Evolutionary conservation across 2,329 filamentous ascomycete genomes (phyloP).

Genomic region (Zasmidium citrigriseum): DNA sequence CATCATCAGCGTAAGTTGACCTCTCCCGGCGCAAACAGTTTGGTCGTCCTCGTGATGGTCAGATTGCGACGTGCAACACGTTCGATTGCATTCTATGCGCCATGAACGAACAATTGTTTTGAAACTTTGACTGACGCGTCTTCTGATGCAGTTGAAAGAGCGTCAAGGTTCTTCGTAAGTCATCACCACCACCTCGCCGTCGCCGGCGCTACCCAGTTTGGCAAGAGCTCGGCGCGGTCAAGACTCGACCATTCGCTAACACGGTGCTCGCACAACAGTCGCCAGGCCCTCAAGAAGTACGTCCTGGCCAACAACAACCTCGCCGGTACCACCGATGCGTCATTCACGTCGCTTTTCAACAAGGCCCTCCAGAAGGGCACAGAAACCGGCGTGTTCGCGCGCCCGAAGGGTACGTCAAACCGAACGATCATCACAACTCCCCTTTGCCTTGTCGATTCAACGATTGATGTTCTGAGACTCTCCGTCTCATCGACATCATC

Average conservation of each 20-base stretch:
- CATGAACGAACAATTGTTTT: slow-evolving; percentile 7
- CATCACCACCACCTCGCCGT: slow-evolving; percentile 33
- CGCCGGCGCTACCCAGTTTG: slow-evolving; percentile 22
- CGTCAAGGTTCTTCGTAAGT: slow-evolving; percentile 69
- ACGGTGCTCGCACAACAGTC: slow-evolving; percentile 47
- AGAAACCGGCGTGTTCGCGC: slow-evolving; percentile 82
- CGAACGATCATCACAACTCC: slow-evolving; percentile 25
- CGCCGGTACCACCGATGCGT: slow-evolving; percentile 52
- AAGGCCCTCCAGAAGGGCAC: slow-evolving; percentile 79
- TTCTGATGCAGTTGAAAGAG: slow-evolving; percentile 64
- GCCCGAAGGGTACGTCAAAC: slow-evolving; percentile 77
- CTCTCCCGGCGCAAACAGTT: slow-evolving; percentile 47
- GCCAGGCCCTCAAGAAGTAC: slow-evolving; percentile 75
- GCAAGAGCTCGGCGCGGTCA: slow-evolving; percentile 15
- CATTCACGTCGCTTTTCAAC: slow-evolving; percentile 79
- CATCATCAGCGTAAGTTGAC: slow-evolving; percentile 67
- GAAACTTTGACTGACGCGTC: slow-evolving; percentile 50
- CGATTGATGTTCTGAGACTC: slow-evolving; percentile 12
- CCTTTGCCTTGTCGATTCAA: slow-evolving; percentile 9
- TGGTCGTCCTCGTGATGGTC: slow-evolving; percentile 13
- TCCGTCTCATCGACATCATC: slow-evolving; percentile 8
- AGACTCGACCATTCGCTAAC: slow-evolving; percentile 26
- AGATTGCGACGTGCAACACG: slow-evolving; percentile 27
- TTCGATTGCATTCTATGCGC: slow-evolving; percentile 12
- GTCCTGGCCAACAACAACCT: slow-evolving; percentile 71